Base-by-base conservation (phyloP, 768 basidiomycete species). In the Lactarius akahatsu region DNA sequence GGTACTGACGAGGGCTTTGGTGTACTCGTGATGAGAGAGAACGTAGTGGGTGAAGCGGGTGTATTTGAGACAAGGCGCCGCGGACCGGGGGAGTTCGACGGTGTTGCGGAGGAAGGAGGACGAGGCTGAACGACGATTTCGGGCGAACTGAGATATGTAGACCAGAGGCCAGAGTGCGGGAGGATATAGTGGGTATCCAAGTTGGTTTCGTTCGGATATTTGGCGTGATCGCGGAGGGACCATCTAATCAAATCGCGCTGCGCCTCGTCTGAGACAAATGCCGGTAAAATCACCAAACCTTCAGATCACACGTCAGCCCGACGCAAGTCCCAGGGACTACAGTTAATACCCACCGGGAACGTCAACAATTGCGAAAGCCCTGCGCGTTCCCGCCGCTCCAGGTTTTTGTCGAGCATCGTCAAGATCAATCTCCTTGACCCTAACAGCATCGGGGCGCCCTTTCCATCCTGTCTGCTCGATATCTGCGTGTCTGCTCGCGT, bases 251-350 rank as follows among this genome's bases (percentile, higher is more conserved):
- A 82, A 1, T 81, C 74, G 28, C 86, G 83, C 73, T 98, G 96
- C 43, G 86, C 80, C 20, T 77, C 72, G 0, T 77, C 77, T 2
- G 86, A 78, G 20, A 97, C 72, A 72, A 89, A 94, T 0, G 81
- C 80, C 13, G 96, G 95, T 6, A 99, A 76, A 26, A 97, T 75
- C 23, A 98, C 89, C 32, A 98, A 85, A 23, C 96, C 96, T 96
- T 73, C 28, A 60, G 67, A 54, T 43, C 4, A 52, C 13, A 13
- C 50, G 26, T 52, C 23, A 52, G 26, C 26, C 47, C 13, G 11
- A 16, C 11, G 20, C 50, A 68, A 57, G 61, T 34, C 41, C 69
- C 77, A 77, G 20, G 8, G 9, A 9, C 30, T 15, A 28, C 15
- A 11, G 23, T 55, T 50, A 18, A 30, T 41, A 43, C 65, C 36